A percentile compares a stretch with the other conserved stretches of the same genome.
phyloP scores from a whole-genome alignment of 2,329 filamentous ascomycete genomes.

The Aspergillus costaricaensis region DNA sequence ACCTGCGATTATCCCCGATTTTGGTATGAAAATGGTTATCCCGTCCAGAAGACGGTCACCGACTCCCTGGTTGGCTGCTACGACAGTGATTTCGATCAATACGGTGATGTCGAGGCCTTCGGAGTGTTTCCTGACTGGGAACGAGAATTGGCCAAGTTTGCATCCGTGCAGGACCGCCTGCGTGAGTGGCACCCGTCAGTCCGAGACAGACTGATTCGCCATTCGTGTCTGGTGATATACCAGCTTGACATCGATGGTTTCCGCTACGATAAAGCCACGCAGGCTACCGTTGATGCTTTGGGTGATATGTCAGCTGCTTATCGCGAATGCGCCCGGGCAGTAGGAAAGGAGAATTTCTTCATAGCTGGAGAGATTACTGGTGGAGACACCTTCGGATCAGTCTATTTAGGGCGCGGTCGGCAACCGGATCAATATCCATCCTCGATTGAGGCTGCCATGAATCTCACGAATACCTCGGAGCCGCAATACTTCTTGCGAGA shows the following conservation, averaged over 20 bases:
- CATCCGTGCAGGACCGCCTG: constrained; percentile 65
- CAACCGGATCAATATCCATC: constrained; percentile 53
- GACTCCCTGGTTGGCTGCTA: constrained; percentile 56
- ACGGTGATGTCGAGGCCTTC: constrained; percentile 64
- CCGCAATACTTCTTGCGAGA: constrained; percentile 55
- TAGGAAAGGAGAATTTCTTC: constrained; percentile 64
- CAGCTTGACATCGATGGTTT: constrained; percentile 66
- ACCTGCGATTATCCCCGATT: constrained; percentile 62
- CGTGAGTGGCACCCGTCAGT: constrained; percentile 65
- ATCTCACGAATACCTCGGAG: constrained; percentile 45
- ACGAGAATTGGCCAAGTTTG: constrained; percentile 65
- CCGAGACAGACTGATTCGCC: constrained; percentile 57
- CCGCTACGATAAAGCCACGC: constrained; percentile 65
- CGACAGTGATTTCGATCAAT: constrained; percentile 65
- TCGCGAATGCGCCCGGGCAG: constrained; percentile 55
- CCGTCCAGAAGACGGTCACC: constrained; percentile 49
- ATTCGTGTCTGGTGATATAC: constrained; percentile 63
- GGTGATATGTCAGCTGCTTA: constrained; percentile 59
- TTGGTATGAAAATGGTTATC: constrained; percentile 59
- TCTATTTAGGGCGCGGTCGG: constrained; percentile 63
- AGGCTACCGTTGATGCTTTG: constrained; percentile 62
- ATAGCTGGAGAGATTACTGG: constrained; percentile 64
- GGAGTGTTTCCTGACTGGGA: constrained; percentile 64
- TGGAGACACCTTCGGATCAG: constrained; percentile 59
- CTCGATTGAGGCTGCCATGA: constrained; percentile 51